Conservation (phyloP, 495 filamentous ascomycete genomes). For the Arthonia radiata region DNA sequence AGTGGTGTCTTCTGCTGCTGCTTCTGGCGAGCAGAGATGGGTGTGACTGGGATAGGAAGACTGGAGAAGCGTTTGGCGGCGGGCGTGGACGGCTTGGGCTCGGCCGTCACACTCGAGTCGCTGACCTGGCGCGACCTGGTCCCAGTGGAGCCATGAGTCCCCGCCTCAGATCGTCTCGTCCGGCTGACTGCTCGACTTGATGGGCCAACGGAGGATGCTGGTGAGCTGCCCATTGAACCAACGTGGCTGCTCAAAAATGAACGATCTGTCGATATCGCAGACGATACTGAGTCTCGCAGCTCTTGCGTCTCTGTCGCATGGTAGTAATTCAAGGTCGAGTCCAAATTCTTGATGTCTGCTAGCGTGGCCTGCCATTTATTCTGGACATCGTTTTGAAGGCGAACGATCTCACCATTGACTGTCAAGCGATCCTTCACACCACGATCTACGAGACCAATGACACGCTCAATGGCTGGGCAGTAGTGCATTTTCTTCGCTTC, state of each 20-base stretch:
- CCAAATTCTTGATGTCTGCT: slow-evolving; percentile 49
- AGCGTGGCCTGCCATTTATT: slow-evolving; percentile 53
- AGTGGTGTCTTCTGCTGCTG: no score
- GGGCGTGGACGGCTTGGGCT: no score
- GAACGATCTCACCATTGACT: slow-evolving; percentile 80
- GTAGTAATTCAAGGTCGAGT: slow-evolving; percentile 47
- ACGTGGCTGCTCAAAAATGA: slow-evolving; percentile 57
- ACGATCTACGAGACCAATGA: slow-evolving; percentile 74
- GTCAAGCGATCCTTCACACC: slow-evolving; percentile 76
- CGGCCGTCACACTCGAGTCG: no score
- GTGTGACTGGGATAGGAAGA: no score
- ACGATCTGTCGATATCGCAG: slow-evolving; percentile 65
- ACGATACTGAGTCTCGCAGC: slow-evolving; percentile 81
- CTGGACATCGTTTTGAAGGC: slow-evolving; percentile 60
- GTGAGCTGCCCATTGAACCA: slow-evolving; percentile 69
- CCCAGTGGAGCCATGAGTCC: no score
- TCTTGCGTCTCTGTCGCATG: slow-evolving; percentile 37
- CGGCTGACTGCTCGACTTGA: no score
- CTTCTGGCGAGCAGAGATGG: no score
- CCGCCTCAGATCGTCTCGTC: no score
- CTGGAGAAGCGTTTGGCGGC: no score
- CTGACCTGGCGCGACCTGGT: no score
- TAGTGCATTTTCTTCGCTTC: slow-evolving; percentile 92
- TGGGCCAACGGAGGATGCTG: no score
- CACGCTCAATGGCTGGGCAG: slow-evolving; percentile 75